phyloP scores from a whole-genome alignment of 2,329 filamentous ascomycete genomes.

The Aspergillus fischeri region DNA sequence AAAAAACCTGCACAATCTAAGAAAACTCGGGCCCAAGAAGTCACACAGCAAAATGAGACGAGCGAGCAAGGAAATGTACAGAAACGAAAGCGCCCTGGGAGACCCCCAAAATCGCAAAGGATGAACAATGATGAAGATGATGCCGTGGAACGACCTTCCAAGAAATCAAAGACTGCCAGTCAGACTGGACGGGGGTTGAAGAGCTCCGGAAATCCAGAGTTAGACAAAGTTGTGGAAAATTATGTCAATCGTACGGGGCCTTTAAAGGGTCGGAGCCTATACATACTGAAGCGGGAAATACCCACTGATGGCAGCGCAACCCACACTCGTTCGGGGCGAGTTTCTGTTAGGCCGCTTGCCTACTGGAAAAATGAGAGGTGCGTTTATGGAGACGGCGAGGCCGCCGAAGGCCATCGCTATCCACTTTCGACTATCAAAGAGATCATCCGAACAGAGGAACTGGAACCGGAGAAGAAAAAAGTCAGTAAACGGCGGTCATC shows the following conservation, averaged over 20 bases:
- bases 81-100: conserved; percentile 28
- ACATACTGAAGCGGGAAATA: conserved; percentile 49
- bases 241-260: conserved; percentile 43
- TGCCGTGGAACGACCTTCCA: conserved; percentile 23
- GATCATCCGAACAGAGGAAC: conserved; percentile 69
- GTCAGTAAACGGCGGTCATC: conserved; percentile 32
- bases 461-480: conserved; percentile 41
- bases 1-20: conserved; percentile 11
- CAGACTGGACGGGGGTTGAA: conserved; percentile 20
- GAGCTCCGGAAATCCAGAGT: conserved; percentile 30
- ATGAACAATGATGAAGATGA: conserved; percentile 19
- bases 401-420: conserved; percentile 53
- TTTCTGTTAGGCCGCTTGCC: conserved; percentile 71
- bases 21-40: conserved; percentile 8
- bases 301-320: conserved; percentile 53
- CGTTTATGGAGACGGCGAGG: conserved; percentile 62
- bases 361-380: conserved; percentile 84
- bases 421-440: conserved; percentile 70
- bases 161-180: conserved; percentile 29
- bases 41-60: conserved; percentile 13
- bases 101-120: conserved; percentile 27
- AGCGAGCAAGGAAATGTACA: conserved; percentile 14
- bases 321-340: conserved; percentile 72
- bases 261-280: conserved; percentile 45
- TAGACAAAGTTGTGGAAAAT: conserved; percentile 42